Conservation (phyloP, 305 asterid species). For the Rubia occidens region DNA sequence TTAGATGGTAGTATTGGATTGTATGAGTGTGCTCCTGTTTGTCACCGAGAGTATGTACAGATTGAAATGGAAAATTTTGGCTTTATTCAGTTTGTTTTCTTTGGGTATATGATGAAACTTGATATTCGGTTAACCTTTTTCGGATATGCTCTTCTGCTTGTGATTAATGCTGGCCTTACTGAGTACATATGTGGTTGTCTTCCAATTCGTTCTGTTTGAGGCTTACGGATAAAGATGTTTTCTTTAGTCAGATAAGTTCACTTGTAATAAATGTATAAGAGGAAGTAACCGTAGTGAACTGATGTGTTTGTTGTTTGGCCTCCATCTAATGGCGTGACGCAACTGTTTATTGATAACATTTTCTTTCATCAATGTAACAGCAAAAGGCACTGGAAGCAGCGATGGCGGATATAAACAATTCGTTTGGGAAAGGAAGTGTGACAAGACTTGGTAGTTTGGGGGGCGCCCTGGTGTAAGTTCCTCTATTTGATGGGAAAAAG, state of each 20-base stretch:
- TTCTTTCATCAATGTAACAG: constrained; percentile 30
- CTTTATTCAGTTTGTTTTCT: background rate
- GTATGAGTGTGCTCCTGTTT: background rate
- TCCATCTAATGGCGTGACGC: background rate
- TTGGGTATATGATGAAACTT: background rate
- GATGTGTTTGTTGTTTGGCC: background rate
- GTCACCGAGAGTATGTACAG: background rate
- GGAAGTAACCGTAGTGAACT: background rate
- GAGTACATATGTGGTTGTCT: background rate
- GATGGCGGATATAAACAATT: constrained; percentile 88
- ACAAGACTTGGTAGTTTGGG: constrained; percentile 97
- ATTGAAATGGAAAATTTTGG: background rate
- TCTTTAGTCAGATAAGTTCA: background rate
- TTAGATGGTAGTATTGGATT: background rate
- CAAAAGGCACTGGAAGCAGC: constrained; percentile 96
- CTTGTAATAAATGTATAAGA: background rate
- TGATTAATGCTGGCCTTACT: background rate
- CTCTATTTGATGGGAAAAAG: constrained; percentile 9
- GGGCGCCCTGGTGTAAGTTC: constrained; percentile 90
- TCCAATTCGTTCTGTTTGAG: background rate
- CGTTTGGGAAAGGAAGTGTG: constrained; percentile 97
- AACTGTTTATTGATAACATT: constrained; percentile 10
- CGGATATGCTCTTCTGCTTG: background rate
- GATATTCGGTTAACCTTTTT: background rate
- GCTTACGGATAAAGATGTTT: background rate